These are phyloP conservation scores for Exophiala viscosa DNA, from an alignment of 2,329 filamentous ascomycete species.

Conservation along the genomic window DNA sequence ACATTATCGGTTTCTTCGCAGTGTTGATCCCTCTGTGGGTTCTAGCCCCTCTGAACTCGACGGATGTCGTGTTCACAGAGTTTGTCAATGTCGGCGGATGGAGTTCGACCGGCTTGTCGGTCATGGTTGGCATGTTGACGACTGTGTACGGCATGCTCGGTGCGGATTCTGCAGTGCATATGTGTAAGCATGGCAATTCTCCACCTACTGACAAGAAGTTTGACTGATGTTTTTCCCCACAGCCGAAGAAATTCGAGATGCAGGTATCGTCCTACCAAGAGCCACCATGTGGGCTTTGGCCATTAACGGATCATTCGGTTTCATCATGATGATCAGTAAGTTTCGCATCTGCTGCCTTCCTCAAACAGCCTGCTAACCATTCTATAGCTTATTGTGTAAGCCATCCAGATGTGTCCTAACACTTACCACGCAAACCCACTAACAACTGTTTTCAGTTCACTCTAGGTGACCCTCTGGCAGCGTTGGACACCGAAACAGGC, in stretches of 20 bases:
- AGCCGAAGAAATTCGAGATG: conserved; percentile 1
- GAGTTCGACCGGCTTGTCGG: conserved; percentile 40
- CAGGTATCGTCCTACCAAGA: background rate
- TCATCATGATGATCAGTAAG: background rate
- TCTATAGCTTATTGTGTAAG: background rate
- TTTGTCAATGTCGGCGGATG: conserved; percentile 45
- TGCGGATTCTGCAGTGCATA: conserved; percentile 39
- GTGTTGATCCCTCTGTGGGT: conserved; percentile 34
- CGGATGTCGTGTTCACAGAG: conserved; percentile 44
- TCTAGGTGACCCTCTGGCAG: background rate
- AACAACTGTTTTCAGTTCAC: background rate
- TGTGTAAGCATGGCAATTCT: background rate
- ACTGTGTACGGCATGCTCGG: conserved; percentile 42
- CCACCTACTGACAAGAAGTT: background rate
- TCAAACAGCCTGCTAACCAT: background rate
- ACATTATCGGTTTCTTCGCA: conserved; percentile 34
- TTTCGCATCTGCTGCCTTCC: background rate
- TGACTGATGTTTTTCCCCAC: background rate
- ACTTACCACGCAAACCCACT: too few species aligned
- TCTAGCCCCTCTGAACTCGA: conserved; percentile 33
- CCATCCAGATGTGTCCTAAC: too few species aligned
- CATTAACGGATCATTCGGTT: background rate
- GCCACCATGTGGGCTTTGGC: background rate
- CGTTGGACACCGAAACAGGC: background rate
- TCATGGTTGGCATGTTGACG: conserved; percentile 39